Conservation (phyloP, 139 green algal species). For the Diplosphaera chodatii region DNA sequence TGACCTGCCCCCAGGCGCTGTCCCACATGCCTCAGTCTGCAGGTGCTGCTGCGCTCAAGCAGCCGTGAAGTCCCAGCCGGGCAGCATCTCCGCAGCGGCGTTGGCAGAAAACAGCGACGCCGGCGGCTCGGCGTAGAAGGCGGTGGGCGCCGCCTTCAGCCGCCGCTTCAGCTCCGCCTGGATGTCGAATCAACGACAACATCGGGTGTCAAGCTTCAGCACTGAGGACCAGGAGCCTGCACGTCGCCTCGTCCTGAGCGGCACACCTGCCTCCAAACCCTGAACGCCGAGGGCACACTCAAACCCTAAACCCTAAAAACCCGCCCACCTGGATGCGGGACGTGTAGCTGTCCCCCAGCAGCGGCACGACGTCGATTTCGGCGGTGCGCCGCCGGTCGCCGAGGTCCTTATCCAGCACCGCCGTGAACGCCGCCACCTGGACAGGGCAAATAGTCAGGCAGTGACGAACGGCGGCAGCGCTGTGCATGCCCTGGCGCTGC, state of each 20-base stretch:
- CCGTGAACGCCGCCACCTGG: conserved; percentile 62
- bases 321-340: conserved; percentile 39
- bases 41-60: no score
- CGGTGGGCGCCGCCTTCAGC: conserved; percentile 58
- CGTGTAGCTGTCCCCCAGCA: conserved; percentile 58
- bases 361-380: conserved; percentile 67
- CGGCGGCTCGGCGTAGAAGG: conserved; percentile 42
- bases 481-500: no score
- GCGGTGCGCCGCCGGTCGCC: conserved; percentile 60
- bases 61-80: conserved; percentile 25
- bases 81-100: conserved; percentile 15
- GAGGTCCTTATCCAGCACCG: conserved; percentile 81
- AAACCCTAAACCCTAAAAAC: no score
- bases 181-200: no score
- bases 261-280: no score
- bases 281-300: no score
- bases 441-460: neutral
- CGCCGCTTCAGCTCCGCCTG: conserved; percentile 45
- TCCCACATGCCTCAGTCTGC: neutral
- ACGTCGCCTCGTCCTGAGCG: no score
- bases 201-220: no score
- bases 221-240: no score
- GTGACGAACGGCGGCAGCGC: no score
- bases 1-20: no score
- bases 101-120: conserved; percentile 32